phyloP scores from a whole-genome alignment of 495 filamentous ascomycete genomes.

The Tuber brumale region DNA sequence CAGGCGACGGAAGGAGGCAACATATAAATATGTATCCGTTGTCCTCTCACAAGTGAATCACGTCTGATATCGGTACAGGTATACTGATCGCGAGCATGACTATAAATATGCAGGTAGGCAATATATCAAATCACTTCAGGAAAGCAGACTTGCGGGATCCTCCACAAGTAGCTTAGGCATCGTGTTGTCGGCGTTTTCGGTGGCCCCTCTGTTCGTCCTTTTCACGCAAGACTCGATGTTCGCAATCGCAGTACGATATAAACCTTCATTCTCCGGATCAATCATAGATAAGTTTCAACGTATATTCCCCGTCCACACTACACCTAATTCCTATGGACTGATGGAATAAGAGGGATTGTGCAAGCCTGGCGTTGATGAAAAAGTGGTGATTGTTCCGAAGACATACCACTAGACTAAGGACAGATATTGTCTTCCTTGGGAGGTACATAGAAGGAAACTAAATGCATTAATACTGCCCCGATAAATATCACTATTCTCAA shows the following conservation, averaged over 20 bases:
- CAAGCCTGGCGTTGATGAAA: neutral
- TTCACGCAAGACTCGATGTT: slow-evolving; percentile 39
- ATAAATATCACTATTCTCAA: neutral
- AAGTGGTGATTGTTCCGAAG: neutral
- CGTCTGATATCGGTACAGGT: neutral
- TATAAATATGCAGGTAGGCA: neutral
- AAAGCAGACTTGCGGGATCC: slow-evolving; percentile 31
- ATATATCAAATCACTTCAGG: neutral
- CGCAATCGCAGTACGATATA: slow-evolving; percentile 33
- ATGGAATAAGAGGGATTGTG: neutral
- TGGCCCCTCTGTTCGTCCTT: slow-evolving; percentile 24
- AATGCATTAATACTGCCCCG: neutral
- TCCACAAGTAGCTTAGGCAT: slow-evolving; percentile 36
- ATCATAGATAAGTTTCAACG: neutral
- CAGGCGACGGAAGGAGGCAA: neutral
- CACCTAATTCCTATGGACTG: neutral
- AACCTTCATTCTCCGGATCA: slow-evolving; percentile 24
- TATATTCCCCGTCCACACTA: neutral
- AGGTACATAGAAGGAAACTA: slow-evolving; percentile 9
- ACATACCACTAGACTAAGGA: slow-evolving; percentile 35
- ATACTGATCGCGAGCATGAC: neutral
- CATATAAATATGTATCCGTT: neutral
- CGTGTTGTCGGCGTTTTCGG: slow-evolving; percentile 31
- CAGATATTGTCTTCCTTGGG: slow-evolving; percentile 33
- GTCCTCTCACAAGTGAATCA: neutral